phyloP scores from a whole-genome alignment of 2,329 filamentous ascomycete species.

The Colletotrichum musae region DNA sequence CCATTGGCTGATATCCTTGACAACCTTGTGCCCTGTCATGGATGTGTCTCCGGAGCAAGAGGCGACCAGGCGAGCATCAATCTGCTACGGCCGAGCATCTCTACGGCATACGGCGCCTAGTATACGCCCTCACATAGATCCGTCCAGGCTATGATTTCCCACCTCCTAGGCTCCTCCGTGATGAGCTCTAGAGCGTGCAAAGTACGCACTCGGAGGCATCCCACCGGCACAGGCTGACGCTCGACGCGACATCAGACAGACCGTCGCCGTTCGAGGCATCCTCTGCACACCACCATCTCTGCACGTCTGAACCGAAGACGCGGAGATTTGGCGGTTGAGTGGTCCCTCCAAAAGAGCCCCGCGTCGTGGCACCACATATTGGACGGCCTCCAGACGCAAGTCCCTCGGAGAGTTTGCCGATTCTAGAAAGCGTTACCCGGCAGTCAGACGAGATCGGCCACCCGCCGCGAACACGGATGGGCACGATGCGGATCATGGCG shows the following conservation, averaged over 20 bases:
- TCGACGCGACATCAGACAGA: slow-evolving; percentile 21
- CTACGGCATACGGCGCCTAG: too few species aligned
- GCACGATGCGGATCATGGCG: slow-evolving; percentile 28
- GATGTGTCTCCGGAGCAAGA: slow-evolving; percentile 5
- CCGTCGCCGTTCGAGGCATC: neutral
- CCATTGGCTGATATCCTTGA: neutral
- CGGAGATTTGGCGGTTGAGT: slow-evolving; percentile 8
- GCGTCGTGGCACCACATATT: slow-evolving; percentile 14
- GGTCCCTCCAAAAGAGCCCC: slow-evolving; percentile 19
- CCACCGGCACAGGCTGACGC: slow-evolving; percentile 6
- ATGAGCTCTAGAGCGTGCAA: too few species aligned
- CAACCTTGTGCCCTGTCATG: neutral
- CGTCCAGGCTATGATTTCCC: too few species aligned
- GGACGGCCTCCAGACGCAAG: slow-evolving; percentile 6
- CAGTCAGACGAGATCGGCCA: slow-evolving; percentile 34
- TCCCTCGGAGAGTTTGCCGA: slow-evolving; percentile 23
- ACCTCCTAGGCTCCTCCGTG: too few species aligned
- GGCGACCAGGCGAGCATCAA: neutral
- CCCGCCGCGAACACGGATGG: slow-evolving; percentile 7
- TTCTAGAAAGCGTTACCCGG: slow-evolving; percentile 31
- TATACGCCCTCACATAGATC: too few species aligned
- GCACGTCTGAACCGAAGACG: neutral
- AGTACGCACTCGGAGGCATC: neutral
- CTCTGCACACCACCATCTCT: slow-evolving; percentile 16
- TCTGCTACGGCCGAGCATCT: slow-evolving; percentile 4